phyloP scores from a whole-genome alignment of 2,329 filamentous ascomycete genomes.

The Microthyrium microscopicum region DNA sequence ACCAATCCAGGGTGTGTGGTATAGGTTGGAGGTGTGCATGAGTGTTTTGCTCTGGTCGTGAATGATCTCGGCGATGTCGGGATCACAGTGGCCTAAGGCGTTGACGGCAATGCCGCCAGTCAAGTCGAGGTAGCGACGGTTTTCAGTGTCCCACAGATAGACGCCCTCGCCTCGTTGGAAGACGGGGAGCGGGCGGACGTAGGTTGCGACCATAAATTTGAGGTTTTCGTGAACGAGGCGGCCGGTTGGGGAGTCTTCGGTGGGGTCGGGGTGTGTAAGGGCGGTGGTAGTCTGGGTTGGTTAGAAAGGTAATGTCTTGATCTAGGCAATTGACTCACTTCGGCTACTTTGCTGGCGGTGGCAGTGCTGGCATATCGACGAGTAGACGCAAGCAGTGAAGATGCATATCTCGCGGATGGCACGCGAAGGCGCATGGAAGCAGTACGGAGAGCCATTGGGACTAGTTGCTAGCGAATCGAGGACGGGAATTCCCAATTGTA shows the following conservation, averaged over 20 bases:
- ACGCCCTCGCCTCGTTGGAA: slow-evolving; percentile 79
- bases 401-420: too few relatives aligned
- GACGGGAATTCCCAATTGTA: too few relatives aligned
- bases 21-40: slow-evolving; percentile 86
- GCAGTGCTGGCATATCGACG: too few relatives aligned
- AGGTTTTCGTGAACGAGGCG: slow-evolving; percentile 58
- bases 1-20: slow-evolving; percentile 93
- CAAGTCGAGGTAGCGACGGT: slow-evolving; percentile 80
- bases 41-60: slow-evolving; percentile 45
- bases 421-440: too few relatives aligned
- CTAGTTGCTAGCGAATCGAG: too few relatives aligned
- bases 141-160: slow-evolving; percentile 80
- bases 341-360: too few relatives aligned
- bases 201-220: slow-evolving; percentile 90
- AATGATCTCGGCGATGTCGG: slow-evolving; percentile 57
- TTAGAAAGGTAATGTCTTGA: too few relatives aligned
- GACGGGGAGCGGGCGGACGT: slow-evolving; percentile 75
- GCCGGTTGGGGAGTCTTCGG: slow-evolving; percentile 55
- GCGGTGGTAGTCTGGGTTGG: too few relatives aligned
- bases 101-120: slow-evolving; percentile 95
- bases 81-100: slow-evolving; percentile 76
- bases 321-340: too few relatives aligned
- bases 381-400: too few relatives aligned
- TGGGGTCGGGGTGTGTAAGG: slow-evolving; percentile 55
- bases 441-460: too few relatives aligned